Base-by-base conservation (phyloP, 2,329 filamentous ascomycete genomes). In the Raffaelea ambrosiae region DNA sequence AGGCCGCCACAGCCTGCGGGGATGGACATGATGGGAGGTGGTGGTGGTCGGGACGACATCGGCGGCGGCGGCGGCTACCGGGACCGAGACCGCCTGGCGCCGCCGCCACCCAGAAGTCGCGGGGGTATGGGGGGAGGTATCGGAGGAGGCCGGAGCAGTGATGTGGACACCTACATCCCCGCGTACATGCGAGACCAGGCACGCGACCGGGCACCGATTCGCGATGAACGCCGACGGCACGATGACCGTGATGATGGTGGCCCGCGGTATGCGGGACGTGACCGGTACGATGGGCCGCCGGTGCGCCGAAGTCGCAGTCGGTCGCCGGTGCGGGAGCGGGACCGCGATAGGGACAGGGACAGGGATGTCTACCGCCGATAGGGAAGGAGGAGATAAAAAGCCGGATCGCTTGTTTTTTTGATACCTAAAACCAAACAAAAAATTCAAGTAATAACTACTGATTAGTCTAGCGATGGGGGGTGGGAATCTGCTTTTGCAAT, bases 161-260 rank as follows among this genome's bases (percentile, higher is more conserved):
- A 66, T 44, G 60, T 70, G 7, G 72, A 76, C 55, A 74, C 72
- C 0, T 76, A 76, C 53, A 73, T 75, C 20, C 72, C 72, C 10
- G 67, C 64, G 40, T 74, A 75, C 45, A 61, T 65, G 19, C 56
- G 61, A 3, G 69, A 69, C 19, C 58, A 59, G 20, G 56, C 26
- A 14, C 43, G 54, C 14, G 51, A 55, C 22, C 33, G 43, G 16
- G 8, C 35, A 38, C 53, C 46, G 18, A 52, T 61, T 4, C 58
- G 67, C 43, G 67, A 70, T 10, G 69, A 72, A 16, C 59, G 68
- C 3, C 60, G 63, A 29, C 62, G 64, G 1, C 55, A 64, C 29
- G 65, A 69, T 19, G 65, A 69, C 44, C 60, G 69, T 57, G 69
- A 71, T 29, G 64, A 67, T 13, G 54, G 59, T 35, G 54, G 60